Conservation (phyloP, 257 asterid genomes). For the Plantago major region DNA sequence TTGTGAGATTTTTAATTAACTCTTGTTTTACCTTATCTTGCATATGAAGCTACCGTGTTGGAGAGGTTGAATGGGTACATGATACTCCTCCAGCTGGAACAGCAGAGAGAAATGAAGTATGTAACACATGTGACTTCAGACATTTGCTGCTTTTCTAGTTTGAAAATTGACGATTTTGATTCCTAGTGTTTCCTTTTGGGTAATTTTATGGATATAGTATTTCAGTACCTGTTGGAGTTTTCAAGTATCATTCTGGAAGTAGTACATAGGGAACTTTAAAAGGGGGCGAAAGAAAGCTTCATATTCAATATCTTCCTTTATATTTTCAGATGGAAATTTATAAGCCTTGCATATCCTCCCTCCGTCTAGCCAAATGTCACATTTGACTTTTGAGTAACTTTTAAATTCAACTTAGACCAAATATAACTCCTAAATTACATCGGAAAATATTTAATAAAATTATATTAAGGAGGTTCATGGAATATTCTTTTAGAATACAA, state of each 20-base stretch:
- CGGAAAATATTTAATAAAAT: too few species aligned
- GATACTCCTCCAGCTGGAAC: conserved; percentile 68
- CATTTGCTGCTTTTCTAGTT: neutral
- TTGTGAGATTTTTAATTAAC: conserved; percentile 18
- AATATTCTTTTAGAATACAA: too few species aligned
- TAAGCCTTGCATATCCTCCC: neutral
- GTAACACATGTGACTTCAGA: conserved; percentile 16
- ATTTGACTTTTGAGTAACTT: too few species aligned
- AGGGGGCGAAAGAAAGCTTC: neutral
- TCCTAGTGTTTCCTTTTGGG: too few species aligned
- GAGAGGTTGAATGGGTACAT: conserved; percentile 91
- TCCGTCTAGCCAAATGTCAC: too few species aligned
- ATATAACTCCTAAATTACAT: too few species aligned
- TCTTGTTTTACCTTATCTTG: conserved; percentile 12
- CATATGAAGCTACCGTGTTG: conserved; percentile 78
- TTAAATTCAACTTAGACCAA: too few species aligned
- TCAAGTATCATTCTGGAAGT: neutral
- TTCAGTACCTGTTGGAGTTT: neutral
- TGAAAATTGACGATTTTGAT: neutral
- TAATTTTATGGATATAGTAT: too few species aligned
- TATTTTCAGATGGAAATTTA: neutral
- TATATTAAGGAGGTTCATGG: too few species aligned
- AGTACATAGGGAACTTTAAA: too few species aligned
- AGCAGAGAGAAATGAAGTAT: conserved; percentile 68
- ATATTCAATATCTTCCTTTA: neutral